Evolutionary conservation across 73 alveolate species (phyloP), one percentile per base, ranked within the genome.

Genomic region (Stentor coeruleus): DNA sequence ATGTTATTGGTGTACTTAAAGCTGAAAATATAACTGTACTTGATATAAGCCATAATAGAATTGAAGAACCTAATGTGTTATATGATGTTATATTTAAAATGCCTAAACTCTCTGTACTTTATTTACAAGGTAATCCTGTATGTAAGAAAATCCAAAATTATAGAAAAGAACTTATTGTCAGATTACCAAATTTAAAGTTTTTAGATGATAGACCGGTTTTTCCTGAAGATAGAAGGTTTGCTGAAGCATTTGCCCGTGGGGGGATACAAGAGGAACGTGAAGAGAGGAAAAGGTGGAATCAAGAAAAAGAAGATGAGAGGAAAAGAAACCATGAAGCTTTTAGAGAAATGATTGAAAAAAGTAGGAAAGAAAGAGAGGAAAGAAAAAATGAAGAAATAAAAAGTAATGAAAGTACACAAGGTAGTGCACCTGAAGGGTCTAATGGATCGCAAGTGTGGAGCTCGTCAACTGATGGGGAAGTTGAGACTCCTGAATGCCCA

Each of bases 171-270:
- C 72, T 90, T 72, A 85, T 85, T 60, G 80, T 86, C 40, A 82
- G 83, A 74, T 76, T 90, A 14, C 85, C 82, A 36, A 87, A 87
- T 37, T 81, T 90, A 60, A 90, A 76, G 77, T 90, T 82, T 82
- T 82, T 95, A 73, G 99, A 95, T 84, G 98, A 95, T 85, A 83
- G 92, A 77, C 99, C 99, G 30, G 93, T 95, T 41, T 95, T 95
- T 76, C 94, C 86, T n/a, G 99, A 95, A 59, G 99, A 95, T 83
- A 91, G 95, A 85, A 89, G 97, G 88, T 96, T 88, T 76, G 99
- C 99, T n/a, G 93, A 96, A 77, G 99, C 99, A 0, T 97, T 93
- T 82, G 92, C 95, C 3, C 88, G 88, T 59, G 99, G 99, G 55
- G 99, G 99, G 35, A 58, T 94, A 30, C 98, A 96, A 58, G 97